Conservation (phyloP, 176 grass and related monocot genomes). For the Ampelocalamus luodianensis region DNA sequence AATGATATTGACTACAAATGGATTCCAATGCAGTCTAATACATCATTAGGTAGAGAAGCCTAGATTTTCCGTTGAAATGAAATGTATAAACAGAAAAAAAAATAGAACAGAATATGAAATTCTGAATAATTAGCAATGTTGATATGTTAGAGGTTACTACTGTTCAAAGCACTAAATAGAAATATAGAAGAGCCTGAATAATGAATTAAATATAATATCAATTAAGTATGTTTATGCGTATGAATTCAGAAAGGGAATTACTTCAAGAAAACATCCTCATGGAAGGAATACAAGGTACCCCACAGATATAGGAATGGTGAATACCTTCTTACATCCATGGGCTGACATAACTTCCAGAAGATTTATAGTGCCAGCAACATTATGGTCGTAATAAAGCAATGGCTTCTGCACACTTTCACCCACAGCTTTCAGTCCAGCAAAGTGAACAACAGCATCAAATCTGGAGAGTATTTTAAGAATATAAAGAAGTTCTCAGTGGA, state of each 20-base stretch:
- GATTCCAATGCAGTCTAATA: not conserved
- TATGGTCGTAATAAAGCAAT: constrained; percentile 93
- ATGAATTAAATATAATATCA: constrained; percentile 12
- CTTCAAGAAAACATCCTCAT: constrained; percentile 16
- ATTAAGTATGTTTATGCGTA: not conserved
- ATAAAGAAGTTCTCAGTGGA: constrained; percentile 5
- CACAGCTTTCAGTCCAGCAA: constrained; percentile 94
- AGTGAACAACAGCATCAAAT: constrained; percentile 97
- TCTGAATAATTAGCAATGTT: not conserved
- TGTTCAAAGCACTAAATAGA: not conserved
- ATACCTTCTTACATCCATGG: constrained; percentile 95
- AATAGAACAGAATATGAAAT: not conserved
- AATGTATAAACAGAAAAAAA: not conserved
- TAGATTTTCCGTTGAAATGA: constrained; percentile 4
- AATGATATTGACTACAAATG: not conserved
- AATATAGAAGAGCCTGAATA: not conserved
- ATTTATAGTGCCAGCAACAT: constrained; percentile 80
- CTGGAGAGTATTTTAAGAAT: constrained; percentile 51
- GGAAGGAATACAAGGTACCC: not conserved
- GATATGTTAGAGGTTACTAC: not conserved
- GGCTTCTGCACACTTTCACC: constrained; percentile 95
- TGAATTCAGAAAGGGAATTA: constrained; percentile 1
- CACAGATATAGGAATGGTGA: constrained; percentile 30
- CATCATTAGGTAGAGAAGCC: not conserved
- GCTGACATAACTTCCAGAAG: constrained; percentile 97